Conservation (phyloP, 2,329 filamentous ascomycete genomes). For the Sarocladiaceae sp. region DNA sequence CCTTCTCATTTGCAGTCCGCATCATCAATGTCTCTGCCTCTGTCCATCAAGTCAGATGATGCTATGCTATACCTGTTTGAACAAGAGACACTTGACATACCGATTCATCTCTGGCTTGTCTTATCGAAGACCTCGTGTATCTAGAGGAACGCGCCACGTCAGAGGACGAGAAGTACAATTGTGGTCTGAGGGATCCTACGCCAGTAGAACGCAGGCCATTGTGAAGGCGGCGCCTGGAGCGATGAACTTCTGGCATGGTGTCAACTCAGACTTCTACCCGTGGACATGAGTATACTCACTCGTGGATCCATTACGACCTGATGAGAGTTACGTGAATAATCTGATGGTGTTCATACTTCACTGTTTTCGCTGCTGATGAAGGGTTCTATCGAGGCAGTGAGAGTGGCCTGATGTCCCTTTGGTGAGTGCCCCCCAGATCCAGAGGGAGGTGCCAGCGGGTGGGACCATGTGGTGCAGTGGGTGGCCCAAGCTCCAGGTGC, state of each 20-base stretch:
- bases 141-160: constrained; percentile 15
- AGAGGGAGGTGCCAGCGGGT: background rate
- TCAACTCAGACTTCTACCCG: constrained; percentile 12
- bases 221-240: constrained; percentile 47
- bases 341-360: too few species aligned
- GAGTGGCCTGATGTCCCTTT: constrained; percentile 6
- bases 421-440: background rate
- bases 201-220: constrained; percentile 46
- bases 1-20: too few species aligned
- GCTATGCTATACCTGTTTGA: background rate
- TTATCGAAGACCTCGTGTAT: constrained; percentile 36
- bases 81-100: constrained; percentile 19
- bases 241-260: constrained; percentile 32
- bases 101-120: constrained; percentile 28
- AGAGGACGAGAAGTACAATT: background rate
- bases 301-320: constrained; percentile 8
- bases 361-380: too few species aligned
- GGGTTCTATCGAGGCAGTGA: too few species aligned
- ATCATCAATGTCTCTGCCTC: background rate
- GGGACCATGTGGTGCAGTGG: too few species aligned
- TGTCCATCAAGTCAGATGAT: background rate
- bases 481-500: too few species aligned
- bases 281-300: constrained; percentile 10
- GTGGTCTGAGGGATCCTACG: constrained; percentile 25
- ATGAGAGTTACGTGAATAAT: too few species aligned